A percentile compares a stretch with the other conserved stretches of the same genome.
These are phyloP conservation scores for Murraya koenigii DNA, from an alignment of 345 rosid genomes.

Conservation along the genomic window DNA sequence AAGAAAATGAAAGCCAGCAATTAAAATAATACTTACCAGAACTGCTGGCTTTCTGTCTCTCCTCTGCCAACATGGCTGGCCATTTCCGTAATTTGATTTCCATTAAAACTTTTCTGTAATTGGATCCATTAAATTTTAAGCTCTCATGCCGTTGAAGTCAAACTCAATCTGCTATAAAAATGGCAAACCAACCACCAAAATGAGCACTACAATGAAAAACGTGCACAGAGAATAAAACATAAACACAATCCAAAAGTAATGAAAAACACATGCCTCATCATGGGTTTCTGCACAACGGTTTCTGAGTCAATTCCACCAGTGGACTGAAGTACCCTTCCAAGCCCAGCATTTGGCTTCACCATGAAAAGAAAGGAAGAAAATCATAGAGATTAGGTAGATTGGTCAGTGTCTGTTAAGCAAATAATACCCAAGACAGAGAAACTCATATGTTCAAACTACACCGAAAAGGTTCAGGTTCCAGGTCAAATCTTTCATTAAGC, in stretches of 20 bases:
- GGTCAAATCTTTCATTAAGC: not conserved
- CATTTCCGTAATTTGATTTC: not conserved
- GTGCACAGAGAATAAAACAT: not conserved
- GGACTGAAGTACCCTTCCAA: constrained; percentile 27
- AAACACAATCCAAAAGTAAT: not conserved
- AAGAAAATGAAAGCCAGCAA: constrained; percentile 56
- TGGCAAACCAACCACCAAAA: constrained; percentile 5
- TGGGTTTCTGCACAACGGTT: constrained; percentile 30
- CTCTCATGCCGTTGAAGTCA: constrained; percentile 32
- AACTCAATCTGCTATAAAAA: constrained; percentile 37
- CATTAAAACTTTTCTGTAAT: not conserved
- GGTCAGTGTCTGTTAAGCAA: not conserved
- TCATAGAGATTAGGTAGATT: constrained; percentile 17
- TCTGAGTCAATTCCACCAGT: constrained; percentile 28
- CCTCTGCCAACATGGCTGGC: not conserved
- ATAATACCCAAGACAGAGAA: constrained; percentile 4
- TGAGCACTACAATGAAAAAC: constrained; percentile 27
- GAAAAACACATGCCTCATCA: constrained; percentile 39
- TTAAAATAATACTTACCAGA: constrained; percentile 46
- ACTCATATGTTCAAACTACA: not conserved
- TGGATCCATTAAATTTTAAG: too few species aligned
- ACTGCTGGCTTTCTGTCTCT: constrained; percentile 55
- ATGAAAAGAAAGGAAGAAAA: constrained; percentile 23
- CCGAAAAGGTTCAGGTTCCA: not conserved
- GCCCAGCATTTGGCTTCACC: constrained; percentile 41